Percentiles rank a stretch among this genome's conserved stretches.
These are phyloP conservation scores for Russula griseocarnosa DNA, from an alignment of 768 basidiomycete species.

Conservation along the genomic window DNA sequence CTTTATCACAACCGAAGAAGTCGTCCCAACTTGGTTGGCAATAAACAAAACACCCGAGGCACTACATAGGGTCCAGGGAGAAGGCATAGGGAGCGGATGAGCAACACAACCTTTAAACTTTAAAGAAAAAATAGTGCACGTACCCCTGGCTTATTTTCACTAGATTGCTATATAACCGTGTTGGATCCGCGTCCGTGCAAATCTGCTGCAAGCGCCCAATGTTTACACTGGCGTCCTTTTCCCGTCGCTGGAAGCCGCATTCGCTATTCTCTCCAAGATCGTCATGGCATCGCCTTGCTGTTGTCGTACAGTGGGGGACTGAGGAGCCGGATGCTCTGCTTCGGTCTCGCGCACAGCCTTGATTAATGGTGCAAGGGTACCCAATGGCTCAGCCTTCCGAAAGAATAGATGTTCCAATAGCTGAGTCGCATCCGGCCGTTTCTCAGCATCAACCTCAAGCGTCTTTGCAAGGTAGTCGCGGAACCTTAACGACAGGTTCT, in stretches of 20 bases:
- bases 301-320: slow-evolving; percentile 33
- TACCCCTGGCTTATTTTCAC: slow-evolving; percentile 98
- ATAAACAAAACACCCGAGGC: slow-evolving; percentile 98
- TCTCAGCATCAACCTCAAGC: slow-evolving; percentile 92
- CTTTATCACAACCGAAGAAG: slow-evolving; percentile 94
- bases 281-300: slow-evolving; percentile 60
- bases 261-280: slow-evolving; percentile 60
- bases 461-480: slow-evolving; percentile 84
- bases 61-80: slow-evolving; percentile 38
- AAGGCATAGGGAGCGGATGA: not conserved
- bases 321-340: slow-evolving; percentile 35
- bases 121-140: slow-evolving; percentile 32
- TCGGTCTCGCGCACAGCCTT: slow-evolving; percentile 58
- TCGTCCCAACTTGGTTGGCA: slow-evolving; percentile 94
- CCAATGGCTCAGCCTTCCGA: slow-evolving; percentile 78
- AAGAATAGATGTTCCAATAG: slow-evolving; percentile 88
- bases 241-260: slow-evolving; percentile 68
- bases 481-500: slow-evolving; percentile 69
- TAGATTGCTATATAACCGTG: slow-evolving; percentile 83
- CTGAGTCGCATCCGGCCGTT: slow-evolving; percentile 80
- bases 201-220: slow-evolving; percentile 87
- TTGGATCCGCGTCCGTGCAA: slow-evolving; percentile 97
- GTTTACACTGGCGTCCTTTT: slow-evolving; percentile 59
- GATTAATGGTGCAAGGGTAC: slow-evolving; percentile 86
- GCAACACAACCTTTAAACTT: slow-evolving; percentile 3